These are phyloP conservation scores for Rhizophora mangle DNA, from an alignment of 345 rosid species.

Conservation along the genomic window DNA sequence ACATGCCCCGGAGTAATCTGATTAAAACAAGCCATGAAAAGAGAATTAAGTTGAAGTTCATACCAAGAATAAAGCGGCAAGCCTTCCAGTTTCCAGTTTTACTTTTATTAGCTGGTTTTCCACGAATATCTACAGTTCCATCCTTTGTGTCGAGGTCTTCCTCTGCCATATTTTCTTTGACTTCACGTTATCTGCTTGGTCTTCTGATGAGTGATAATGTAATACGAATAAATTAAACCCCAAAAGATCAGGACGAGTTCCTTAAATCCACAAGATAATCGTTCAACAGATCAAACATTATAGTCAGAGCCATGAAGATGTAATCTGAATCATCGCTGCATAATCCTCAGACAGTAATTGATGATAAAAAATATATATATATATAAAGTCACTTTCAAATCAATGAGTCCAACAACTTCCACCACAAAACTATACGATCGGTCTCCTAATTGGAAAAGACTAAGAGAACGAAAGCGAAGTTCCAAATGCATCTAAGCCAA, in stretches of 20 bases:
- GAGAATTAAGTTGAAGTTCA: not conserved
- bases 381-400: not conserved
- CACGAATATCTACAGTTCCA: conserved; percentile 65
- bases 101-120: conserved; percentile 66
- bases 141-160: conserved; percentile 59
- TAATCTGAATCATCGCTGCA: not conserved
- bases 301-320: not conserved
- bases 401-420: not conserved
- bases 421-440: not conserved
- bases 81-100: conserved; percentile 93
- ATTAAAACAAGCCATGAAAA: not conserved
- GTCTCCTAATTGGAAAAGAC: not conserved
- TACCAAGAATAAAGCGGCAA: conserved; percentile 86
- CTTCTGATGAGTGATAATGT: not conserved
- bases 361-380: not conserved
- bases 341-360: not conserved
- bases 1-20: too few relatives aligned
- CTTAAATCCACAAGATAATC: conserved; percentile 1
- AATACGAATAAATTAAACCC: not conserved
- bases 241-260: not conserved
- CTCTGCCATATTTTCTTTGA: conserved; percentile 46
- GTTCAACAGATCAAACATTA: not conserved
- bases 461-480: too few relatives aligned
- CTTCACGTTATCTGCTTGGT: not conserved
- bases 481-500: too few relatives aligned